These are phyloP conservation scores for Russula vinacea DNA, from an alignment of 768 basidiomycete genomes.

Conservation along the genomic window DNA sequence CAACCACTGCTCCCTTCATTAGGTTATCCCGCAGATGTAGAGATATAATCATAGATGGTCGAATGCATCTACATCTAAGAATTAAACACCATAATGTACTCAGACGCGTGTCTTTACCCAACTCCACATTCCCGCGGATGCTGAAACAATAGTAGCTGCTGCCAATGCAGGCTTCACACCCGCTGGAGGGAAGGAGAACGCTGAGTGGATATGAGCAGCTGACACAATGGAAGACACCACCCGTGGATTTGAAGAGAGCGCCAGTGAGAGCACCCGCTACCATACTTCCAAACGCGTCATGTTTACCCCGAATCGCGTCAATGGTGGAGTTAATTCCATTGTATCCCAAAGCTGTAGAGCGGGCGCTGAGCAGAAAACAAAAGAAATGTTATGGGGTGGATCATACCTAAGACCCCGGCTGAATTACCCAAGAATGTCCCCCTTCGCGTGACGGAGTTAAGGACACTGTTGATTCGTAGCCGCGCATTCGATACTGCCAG, in stretches of 20 bases:
- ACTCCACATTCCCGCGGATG: slow-evolving; percentile 90
- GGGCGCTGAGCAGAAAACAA: slow-evolving; percentile 42
- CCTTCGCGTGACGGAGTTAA: slow-evolving; percentile 95
- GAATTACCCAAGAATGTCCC: slow-evolving; percentile 99
- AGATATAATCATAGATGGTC: slow-evolving; percentile 23
- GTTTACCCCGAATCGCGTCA: slow-evolving; percentile 83
- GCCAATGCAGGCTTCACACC: slow-evolving; percentile 87
- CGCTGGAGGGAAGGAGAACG: slow-evolving; percentile 55
- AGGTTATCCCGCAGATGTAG: slow-evolving; percentile 7
- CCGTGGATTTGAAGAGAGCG: slow-evolving; percentile 88
- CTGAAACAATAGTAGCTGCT: slow-evolving; percentile 86
- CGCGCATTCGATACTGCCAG: slow-evolving; percentile 82
- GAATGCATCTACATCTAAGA: slow-evolving; percentile 35
- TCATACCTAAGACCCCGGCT: slow-evolving; percentile 93
- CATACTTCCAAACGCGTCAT: slow-evolving; percentile 90
- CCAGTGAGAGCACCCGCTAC: slow-evolving; percentile 88
- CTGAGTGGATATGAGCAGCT: slow-evolving; percentile 31
- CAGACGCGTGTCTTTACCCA: slow-evolving; percentile 87
- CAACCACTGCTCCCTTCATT: no score
- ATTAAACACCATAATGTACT: slow-evolving; percentile 48
- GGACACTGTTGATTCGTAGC: slow-evolving; percentile 92
- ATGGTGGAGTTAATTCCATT: slow-evolving; percentile 95
- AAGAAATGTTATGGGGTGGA: slow-evolving; percentile 37
- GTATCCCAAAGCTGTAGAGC: slow-evolving; percentile 79
- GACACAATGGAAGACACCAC: slow-evolving; percentile 49